These are phyloP conservation scores for Ambrosia artemisiifolia DNA, from an alignment of 129 eudicot genomes.

Conservation along the genomic window DNA sequence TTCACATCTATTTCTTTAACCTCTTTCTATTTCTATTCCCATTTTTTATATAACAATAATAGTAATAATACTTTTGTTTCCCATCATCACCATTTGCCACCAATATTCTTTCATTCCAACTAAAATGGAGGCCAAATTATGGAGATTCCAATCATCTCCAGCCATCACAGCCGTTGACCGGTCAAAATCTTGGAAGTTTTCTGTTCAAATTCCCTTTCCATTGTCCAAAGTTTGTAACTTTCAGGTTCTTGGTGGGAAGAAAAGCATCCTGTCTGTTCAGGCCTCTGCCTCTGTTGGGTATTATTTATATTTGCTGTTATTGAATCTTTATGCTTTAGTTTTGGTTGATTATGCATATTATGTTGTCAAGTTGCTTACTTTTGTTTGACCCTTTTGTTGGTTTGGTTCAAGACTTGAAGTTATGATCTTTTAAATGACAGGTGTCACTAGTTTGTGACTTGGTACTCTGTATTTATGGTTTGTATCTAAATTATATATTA, in stretches of 20 bases:
- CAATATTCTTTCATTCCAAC: background rate
- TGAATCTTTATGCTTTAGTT: background rate
- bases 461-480: no score
- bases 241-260: conserved; percentile 24
- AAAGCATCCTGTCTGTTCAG: conserved; percentile 28
- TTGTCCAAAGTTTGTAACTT: conserved; percentile 23
- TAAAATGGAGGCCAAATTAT: conserved; percentile 62
- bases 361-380: conserved; percentile 1
- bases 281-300: conserved; percentile 65
- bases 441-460: background rate
- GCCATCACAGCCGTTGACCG: conserved; percentile 10
- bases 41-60: background rate
- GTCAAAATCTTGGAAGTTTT: conserved; percentile 23
- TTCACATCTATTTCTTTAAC: background rate
- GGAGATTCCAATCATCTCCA: conserved; percentile 23
- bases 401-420: conserved; percentile 5
- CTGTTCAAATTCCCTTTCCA: conserved; percentile 18
- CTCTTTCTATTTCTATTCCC: background rate
- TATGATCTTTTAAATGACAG: background rate
- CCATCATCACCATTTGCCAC: background rate
- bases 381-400: background rate
- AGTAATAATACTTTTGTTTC: background rate
- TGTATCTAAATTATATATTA: background rate
- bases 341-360: background rate
- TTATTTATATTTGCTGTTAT: background rate